These are phyloP conservation scores for Bacidia gigantensis DNA, from an alignment of 495 filamentous ascomycete genomes.

Conservation along the genomic window DNA sequence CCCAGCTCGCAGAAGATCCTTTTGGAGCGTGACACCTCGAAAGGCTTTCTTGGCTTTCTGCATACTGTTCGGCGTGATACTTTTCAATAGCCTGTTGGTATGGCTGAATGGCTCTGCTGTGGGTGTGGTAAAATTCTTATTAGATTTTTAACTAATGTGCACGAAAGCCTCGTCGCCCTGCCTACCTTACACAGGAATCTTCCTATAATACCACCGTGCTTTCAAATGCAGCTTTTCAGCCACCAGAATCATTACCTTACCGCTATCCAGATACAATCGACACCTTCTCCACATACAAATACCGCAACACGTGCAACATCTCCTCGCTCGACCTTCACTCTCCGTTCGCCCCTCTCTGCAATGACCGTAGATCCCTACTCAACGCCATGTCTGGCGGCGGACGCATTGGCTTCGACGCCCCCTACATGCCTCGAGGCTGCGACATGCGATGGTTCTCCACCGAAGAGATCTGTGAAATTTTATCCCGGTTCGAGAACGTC, in stretches of 20 bases:
- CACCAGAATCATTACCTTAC: constrained; percentile 23
- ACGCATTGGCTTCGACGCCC: constrained; percentile 35
- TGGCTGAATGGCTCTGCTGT: neutral
- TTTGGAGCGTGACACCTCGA: neutral
- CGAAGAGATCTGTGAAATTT: constrained; percentile 34
- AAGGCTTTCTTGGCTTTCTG: neutral
- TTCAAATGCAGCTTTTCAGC: constrained; percentile 25
- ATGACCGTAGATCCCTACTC: constrained; percentile 27
- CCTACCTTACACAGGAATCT: constrained; percentile 12
- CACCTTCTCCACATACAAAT: constrained; percentile 28
- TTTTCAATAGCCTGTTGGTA: constrained; percentile 2
- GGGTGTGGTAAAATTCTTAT: neutral
- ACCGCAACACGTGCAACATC: constrained; percentile 31
- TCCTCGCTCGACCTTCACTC: constrained; percentile 36
- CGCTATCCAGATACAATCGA: constrained; percentile 26
- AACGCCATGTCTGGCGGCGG: constrained; percentile 39
- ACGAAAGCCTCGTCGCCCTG: constrained; percentile 13
- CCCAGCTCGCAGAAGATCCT: neutral
- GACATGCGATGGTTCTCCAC: constrained; percentile 41
- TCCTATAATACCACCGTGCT: constrained; percentile 17
- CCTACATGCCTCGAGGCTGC: constrained; percentile 35
- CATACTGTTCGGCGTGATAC: neutral
- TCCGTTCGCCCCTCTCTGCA: constrained; percentile 32
- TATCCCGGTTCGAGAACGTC: constrained; percentile 35
- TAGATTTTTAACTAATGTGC: neutral